These are phyloP conservation scores for Beta corolliflora DNA, from an alignment of 179 eudicot species.

Conservation along the genomic window DNA sequence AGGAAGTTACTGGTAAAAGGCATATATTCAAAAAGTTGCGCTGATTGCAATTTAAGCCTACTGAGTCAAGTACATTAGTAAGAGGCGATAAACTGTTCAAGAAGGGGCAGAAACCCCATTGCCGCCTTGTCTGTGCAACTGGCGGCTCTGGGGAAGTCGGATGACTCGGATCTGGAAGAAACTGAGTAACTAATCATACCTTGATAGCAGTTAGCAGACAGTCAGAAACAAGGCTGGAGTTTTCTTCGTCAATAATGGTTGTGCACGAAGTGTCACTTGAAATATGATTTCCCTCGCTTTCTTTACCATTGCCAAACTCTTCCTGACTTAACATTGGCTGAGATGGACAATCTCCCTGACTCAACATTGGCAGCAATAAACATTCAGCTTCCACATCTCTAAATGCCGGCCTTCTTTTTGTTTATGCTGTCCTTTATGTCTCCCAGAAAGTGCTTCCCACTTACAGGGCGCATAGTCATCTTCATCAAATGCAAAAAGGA, in stretches of 20 bases:
- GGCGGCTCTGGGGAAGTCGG: no score
- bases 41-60: background rate
- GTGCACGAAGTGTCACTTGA: slow-evolving; percentile 67
- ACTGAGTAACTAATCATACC: slow-evolving; percentile 41
- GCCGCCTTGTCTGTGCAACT: no score
- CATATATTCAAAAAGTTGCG: background rate
- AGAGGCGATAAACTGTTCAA: no score
- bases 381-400: slow-evolving; percentile 37
- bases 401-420: slow-evolving; percentile 35
- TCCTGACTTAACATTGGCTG: slow-evolving; percentile 46
- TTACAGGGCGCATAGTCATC: slow-evolving; percentile 71
- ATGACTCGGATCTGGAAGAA: background rate
- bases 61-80: background rate
- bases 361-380: slow-evolving; percentile 33
- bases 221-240: slow-evolving; percentile 62
- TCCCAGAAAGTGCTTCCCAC: slow-evolving; percentile 72
- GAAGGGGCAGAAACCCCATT: no score
- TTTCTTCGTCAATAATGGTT: slow-evolving; percentile 51
- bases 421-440: slow-evolving; percentile 32
- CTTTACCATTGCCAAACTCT: slow-evolving; percentile 42
- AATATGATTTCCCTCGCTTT: slow-evolving; percentile 28
- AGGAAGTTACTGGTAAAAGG: background rate
- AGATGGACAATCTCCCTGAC: slow-evolving; percentile 46
- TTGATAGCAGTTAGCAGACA: slow-evolving; percentile 86
- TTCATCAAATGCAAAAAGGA: slow-evolving; percentile 96